These are phyloP conservation scores for Themeda triandra DNA, from an alignment of 176 grass and related monocot genomes.

Conservation along the genomic window DNA sequence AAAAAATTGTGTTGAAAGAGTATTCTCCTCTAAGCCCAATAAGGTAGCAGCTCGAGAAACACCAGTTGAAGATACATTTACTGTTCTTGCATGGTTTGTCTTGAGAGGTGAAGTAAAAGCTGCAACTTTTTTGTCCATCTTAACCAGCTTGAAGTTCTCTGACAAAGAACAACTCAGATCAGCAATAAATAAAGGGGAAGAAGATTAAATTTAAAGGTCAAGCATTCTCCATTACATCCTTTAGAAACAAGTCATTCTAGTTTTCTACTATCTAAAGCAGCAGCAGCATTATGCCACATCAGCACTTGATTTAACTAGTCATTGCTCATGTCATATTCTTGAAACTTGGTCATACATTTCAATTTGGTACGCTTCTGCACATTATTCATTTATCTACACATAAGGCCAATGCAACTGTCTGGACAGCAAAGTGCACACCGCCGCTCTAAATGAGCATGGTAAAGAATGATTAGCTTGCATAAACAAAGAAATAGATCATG, in stretches of 20 bases:
- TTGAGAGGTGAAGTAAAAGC: constrained; percentile 55
- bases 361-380: neutral
- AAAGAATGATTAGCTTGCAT: constrained; percentile 5
- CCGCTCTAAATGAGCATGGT: constrained; percentile 1
- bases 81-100: constrained; percentile 47
- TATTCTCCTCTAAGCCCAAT: constrained; percentile 68
- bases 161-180: constrained; percentile 24
- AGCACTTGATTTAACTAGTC: constrained; percentile 21
- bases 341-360: neutral
- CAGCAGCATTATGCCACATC: neutral
- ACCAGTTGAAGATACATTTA: constrained; percentile 68
- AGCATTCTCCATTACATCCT: neutral
- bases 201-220: neutral
- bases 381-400: constrained; percentile 3
- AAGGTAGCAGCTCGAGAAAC: constrained; percentile 74
- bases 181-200: constrained; percentile 9
- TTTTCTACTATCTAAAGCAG: constrained; percentile 1
- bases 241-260: neutral
- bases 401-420: neutral
- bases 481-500: neutral
- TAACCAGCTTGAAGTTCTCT: constrained; percentile 36
- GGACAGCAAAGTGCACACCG: neutral
- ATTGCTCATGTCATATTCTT: neutral
- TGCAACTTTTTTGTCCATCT: constrained; percentile 25
- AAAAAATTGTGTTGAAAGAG: constrained; percentile 60